These are phyloP conservation scores for Lasiodiplodia sp. DNA, from an alignment of 2,329 filamentous ascomycete species.

Conservation along the genomic window DNA sequence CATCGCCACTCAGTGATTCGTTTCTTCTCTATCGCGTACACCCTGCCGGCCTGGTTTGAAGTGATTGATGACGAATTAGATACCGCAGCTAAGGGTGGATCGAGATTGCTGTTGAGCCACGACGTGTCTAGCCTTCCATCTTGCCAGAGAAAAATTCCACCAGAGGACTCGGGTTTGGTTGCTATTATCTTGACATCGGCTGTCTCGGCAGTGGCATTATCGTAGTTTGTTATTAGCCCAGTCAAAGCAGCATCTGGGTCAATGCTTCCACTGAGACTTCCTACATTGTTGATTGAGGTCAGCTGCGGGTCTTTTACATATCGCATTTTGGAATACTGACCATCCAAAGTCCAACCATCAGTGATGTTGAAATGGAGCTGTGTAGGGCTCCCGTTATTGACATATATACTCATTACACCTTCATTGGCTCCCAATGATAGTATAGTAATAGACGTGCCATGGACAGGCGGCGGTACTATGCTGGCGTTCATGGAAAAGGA, in stretches of 20 bases:
- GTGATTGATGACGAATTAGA: constrained; percentile 6
- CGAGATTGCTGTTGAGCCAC: constrained; percentile 16
- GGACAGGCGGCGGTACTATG: not conserved
- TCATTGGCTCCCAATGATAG: constrained; percentile 13
- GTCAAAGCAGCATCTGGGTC: not conserved
- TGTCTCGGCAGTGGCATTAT: constrained; percentile 1
- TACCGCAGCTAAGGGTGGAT: constrained; percentile 3
- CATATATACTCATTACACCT: constrained; percentile 20
- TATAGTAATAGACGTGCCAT: constrained; percentile 3
- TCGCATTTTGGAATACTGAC: not conserved
- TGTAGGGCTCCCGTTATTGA: constrained; percentile 16
- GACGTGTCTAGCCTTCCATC: constrained; percentile 5
- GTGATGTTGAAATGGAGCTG: constrained; percentile 21
- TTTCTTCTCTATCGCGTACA: constrained; percentile 1
- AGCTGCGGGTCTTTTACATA: not conserved
- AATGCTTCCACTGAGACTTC: not conserved
- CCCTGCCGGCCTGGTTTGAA: constrained; percentile 4
- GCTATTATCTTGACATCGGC: constrained; percentile 6
- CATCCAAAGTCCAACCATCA: constrained; percentile 10
- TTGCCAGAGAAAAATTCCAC: constrained; percentile 11
- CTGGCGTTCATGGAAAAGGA: constrained; percentile 9
- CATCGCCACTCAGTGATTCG: constrained; percentile 9
- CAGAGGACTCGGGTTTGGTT: constrained; percentile 5
- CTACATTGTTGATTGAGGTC: not conserved
- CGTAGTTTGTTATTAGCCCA: constrained; percentile 19